Base-by-base conservation (phyloP, 352 stramenopile genomes). In the Phytophthora macrochlamydospora region DNA sequence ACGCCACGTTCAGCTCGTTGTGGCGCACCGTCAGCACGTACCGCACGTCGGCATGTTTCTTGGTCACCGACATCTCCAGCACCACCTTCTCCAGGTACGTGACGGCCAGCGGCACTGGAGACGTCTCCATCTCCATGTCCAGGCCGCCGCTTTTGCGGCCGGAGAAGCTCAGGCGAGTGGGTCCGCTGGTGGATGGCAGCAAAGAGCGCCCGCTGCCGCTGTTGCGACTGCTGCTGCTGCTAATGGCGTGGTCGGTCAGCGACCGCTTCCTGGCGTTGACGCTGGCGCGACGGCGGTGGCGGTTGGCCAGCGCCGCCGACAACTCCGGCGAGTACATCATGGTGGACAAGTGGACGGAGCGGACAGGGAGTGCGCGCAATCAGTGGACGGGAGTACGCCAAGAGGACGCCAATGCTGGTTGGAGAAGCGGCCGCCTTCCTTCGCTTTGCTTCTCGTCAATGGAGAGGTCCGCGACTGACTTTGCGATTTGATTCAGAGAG, bases 21-120 rank as follows among this genome's bases (percentile, higher is more conserved):
- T 89, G 71, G 4, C 50, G 71, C 48, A 90, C 82, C 14, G 63
- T 79, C 65, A 93, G 66, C 46, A 87, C 71, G 70, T 91, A 93
- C 8, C 78, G 73, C 55, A 89, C 73, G 59, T 90, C 81, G 3
- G 73, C 59, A 49, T 80, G 72, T 13, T 85, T 74, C 56, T 87
- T 85, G 14, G 73, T 74, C 18, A 85, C 69, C 2, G 65, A 71
- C 45, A 92, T 58, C 31, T 84, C 67, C 9, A 86, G 54, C 12
- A 62, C 58, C 56, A 90, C 75, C 40, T 82, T 76, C 44, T 88
- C 75, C 56, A 91, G 67, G 66, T 81, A 83, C 31, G 76, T 76
- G 35, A 89, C 57, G 8, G 78, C 71, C 6, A 72, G 40, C 0
- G 81, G 79, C 49, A 85, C 63, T 18, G 76, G 61, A 9, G 70